Conservation (phyloP, 768 basidiomycete species). For the Candolleomyces aberdarensis region DNA sequence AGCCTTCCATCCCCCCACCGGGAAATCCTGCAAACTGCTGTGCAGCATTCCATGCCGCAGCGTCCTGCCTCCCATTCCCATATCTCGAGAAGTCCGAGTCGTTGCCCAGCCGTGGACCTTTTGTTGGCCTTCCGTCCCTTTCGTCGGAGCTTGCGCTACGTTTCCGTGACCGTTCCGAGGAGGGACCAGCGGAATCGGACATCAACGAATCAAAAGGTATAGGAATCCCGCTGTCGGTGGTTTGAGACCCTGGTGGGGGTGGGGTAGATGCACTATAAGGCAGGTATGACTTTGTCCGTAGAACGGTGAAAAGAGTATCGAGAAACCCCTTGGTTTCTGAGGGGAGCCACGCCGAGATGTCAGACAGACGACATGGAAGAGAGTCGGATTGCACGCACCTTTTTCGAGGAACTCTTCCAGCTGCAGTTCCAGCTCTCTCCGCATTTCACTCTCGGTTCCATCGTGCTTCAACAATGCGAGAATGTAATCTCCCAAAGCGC, state of each 20-base stretch:
- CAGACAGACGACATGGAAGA: conserved; percentile 10
- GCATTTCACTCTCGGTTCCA: conserved; percentile 77
- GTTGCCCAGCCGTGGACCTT: conserved; percentile 64
- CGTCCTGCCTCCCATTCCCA: conserved; percentile 37
- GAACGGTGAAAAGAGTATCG: conserved; percentile 79
- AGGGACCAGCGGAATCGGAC: conserved; percentile 35
- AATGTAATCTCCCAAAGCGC: conserved; percentile 91
- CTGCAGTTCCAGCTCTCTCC: conserved; percentile 70
- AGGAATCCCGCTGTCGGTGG: conserved; percentile 66
- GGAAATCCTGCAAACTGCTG: conserved; percentile 27
- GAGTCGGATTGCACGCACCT: conserved; percentile 42
- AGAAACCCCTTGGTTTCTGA: conserved; percentile 75
- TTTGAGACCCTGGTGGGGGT: conserved; percentile 20
- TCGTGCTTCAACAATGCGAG: conserved; percentile 91
- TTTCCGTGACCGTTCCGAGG: conserved; percentile 55
- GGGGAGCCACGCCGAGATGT: conserved; percentile 9
- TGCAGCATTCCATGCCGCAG: conserved; percentile 24
- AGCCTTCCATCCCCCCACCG: conserved; percentile 27
- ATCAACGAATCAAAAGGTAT: conserved; percentile 68
- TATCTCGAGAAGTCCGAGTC: conserved; percentile 71
- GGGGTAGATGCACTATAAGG: conserved; percentile 56
- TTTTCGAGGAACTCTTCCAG: conserved; percentile 93
- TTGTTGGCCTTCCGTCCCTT: conserved; percentile 53
- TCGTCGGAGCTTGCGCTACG: conserved; percentile 64
- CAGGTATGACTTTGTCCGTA: conserved; percentile 83